A percentile compares a stretch with the other conserved stretches of the same genome.
Conservation (phyloP, 192 early-diverging fungal genomes). For the Coemansia sp. region DNA sequence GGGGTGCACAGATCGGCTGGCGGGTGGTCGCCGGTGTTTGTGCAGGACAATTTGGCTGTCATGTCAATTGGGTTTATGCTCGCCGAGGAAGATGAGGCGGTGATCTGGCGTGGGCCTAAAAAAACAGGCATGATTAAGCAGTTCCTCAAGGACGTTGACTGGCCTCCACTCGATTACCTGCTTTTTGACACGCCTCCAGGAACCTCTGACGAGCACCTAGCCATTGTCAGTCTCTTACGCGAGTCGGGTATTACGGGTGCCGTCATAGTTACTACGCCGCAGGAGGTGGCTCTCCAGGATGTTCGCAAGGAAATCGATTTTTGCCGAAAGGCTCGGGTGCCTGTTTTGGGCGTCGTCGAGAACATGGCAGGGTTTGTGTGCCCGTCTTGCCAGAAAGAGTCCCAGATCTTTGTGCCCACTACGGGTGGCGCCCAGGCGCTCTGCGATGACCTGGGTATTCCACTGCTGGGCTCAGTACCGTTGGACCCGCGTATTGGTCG, state of each 20-base stretch:
- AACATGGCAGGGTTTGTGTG: slow-evolving; percentile 99
- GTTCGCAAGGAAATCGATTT: slow-evolving; percentile 97
- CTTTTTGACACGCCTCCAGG: slow-evolving; percentile 96
- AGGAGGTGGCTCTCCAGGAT: slow-evolving; percentile 82
- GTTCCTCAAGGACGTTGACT: slow-evolving; percentile 94
- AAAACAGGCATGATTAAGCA: slow-evolving; percentile 93
- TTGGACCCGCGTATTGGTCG: slow-evolving; percentile 77
- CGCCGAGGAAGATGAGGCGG: slow-evolving; percentile 78
- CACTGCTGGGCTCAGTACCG: slow-evolving; percentile 69
- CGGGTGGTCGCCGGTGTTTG: slow-evolving; percentile 78
- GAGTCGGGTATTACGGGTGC: slow-evolving; percentile 81
- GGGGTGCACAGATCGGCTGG: slow-evolving; percentile 77
- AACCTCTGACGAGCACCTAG: slow-evolving; percentile 95
- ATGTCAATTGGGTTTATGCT: slow-evolving; percentile 97
- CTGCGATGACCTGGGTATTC: slow-evolving; percentile 61
- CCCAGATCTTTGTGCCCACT: slow-evolving; percentile 71
- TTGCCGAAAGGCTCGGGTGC: slow-evolving; percentile 74
- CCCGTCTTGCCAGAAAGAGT: slow-evolving; percentile 76
- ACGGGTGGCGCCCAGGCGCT: slow-evolving; percentile 70
- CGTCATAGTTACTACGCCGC: slow-evolving; percentile 92
- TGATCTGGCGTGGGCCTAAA: slow-evolving; percentile 95
- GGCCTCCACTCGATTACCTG: slow-evolving; percentile 73
- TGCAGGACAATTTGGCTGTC: slow-evolving; percentile 74
- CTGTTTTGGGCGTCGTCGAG: slow-evolving; percentile 91
- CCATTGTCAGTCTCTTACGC: slow-evolving; percentile 74